Evolutionary conservation across 768 basidiomycete genomes (phyloP).

Genomic region (Heimioporus sp.): DNA sequence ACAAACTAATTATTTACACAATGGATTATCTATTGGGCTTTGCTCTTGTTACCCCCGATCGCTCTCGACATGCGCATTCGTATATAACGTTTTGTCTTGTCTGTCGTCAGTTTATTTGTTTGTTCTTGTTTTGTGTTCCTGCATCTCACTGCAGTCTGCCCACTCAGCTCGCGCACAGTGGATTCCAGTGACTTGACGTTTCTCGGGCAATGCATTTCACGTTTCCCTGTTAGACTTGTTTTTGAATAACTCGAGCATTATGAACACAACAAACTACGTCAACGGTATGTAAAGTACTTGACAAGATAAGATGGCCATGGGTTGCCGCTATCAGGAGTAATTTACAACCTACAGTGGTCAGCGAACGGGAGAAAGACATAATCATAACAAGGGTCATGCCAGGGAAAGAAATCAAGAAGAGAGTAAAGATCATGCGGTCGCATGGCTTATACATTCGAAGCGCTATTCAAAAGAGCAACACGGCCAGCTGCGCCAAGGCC

Average conservation of each 20-base stretch:
- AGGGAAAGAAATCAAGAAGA: not conserved
- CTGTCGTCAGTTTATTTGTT: slow-evolving; percentile 25
- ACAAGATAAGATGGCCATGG: too few relatives aligned
- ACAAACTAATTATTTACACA: slow-evolving; percentile 28
- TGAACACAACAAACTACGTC: not conserved
- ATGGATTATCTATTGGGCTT: slow-evolving; percentile 32
- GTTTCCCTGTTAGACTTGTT: not conserved
- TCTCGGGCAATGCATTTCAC: slow-evolving; percentile 13
- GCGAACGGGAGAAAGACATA: not conserved
- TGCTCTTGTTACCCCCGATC: slow-evolving; percentile 36
- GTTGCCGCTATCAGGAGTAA: not conserved
- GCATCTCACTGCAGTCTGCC: slow-evolving; percentile 2
- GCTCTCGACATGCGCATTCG: slow-evolving; percentile 37
- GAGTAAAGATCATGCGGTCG: not conserved
- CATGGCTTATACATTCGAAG: slow-evolving; percentile 21
- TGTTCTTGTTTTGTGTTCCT: slow-evolving; percentile 33
- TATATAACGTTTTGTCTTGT: slow-evolving; percentile 35
- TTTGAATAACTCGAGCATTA: too few relatives aligned
- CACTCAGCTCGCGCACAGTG: not conserved
- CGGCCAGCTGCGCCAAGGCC: slow-evolving; percentile 24
- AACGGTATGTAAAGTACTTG: slow-evolving; percentile 11
- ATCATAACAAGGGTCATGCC: not conserved
- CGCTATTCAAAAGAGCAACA: slow-evolving; percentile 23
- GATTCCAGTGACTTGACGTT: slow-evolving; percentile 12
- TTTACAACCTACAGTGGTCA: slow-evolving; percentile 12